Conservation (phyloP, 345 rosid genomes). For the Lepidium africanum region DNA sequence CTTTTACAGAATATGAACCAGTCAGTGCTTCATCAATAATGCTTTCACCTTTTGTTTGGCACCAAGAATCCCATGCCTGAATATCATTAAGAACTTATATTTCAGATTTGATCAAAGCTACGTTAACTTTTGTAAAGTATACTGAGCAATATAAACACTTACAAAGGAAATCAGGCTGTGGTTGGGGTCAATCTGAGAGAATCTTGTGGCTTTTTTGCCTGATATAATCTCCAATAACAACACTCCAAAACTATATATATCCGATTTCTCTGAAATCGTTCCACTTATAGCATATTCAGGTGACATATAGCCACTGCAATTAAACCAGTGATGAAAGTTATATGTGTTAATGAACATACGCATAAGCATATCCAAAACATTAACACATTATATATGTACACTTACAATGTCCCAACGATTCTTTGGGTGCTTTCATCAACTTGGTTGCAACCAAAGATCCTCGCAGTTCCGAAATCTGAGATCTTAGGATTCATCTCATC, state of each 20-base stretch:
- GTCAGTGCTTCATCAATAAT: neutral
- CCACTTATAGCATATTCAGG: neutral
- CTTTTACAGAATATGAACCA: neutral
- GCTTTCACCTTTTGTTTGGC: neutral
- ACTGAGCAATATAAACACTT: neutral
- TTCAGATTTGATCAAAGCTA: neutral
- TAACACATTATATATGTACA: neutral
- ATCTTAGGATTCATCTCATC: constrained; percentile 1
- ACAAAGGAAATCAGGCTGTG: neutral
- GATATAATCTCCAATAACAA: constrained; percentile 1
- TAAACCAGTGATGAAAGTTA: neutral
- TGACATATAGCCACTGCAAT: neutral
- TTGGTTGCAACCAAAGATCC: neutral
- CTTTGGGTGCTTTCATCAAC: neutral
- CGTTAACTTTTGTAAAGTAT: neutral
- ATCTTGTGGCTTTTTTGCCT: neutral
- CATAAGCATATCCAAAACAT: neutral
- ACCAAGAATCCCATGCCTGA: constrained; percentile 13
- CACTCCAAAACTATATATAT: neutral
- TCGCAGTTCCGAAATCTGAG: constrained; percentile 1
- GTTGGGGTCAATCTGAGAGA: neutral
- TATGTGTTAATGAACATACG: no score
- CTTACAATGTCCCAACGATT: constrained; percentile 3
- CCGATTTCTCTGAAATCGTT: neutral
- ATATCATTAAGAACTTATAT: neutral